Conservation (phyloP, 768 basidiomycete species). For the Tulasnella sp. region DNA sequence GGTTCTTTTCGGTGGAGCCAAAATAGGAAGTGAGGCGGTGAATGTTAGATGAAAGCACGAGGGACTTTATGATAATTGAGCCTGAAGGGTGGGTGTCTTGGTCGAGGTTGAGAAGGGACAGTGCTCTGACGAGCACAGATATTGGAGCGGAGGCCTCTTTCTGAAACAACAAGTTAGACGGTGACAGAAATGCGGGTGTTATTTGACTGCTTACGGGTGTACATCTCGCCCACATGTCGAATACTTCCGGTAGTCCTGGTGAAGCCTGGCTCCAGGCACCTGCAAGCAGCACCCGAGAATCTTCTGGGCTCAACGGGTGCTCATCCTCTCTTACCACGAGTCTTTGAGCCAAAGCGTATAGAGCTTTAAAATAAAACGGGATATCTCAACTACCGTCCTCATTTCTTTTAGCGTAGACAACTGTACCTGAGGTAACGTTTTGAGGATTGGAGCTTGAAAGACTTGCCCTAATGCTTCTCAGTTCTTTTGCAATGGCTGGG, state of each 20-base stretch:
- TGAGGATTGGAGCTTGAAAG: background rate
- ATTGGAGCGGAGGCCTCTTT: background rate
- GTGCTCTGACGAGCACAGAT: slow-evolving; percentile 33
- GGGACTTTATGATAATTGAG: slow-evolving; percentile 54
- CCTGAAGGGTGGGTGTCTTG: slow-evolving; percentile 64
- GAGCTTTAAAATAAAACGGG: background rate
- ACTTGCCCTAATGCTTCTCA: background rate
- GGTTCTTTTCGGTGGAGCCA: slow-evolving; percentile 57
- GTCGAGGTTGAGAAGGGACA: slow-evolving; percentile 61
- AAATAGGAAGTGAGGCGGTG: slow-evolving; percentile 61
- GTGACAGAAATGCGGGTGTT: background rate
- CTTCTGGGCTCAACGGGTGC: background rate
- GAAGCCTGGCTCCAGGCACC: background rate
- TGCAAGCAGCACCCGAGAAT: background rate
- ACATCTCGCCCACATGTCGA: background rate
- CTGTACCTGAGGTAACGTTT: slow-evolving; percentile 4
- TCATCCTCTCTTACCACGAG: background rate
- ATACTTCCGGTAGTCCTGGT: background rate
- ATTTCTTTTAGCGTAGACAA: background rate
- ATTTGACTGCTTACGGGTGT: background rate
- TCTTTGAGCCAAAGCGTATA: background rate
- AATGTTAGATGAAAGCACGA: slow-evolving; percentile 55
- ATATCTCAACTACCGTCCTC: background rate
- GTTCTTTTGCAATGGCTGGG: background rate
- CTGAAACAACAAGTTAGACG: background rate